Evolutionary conservation across 495 filamentous ascomycete genomes (phyloP).

Genomic region (Pyronema domesticum): DNA sequence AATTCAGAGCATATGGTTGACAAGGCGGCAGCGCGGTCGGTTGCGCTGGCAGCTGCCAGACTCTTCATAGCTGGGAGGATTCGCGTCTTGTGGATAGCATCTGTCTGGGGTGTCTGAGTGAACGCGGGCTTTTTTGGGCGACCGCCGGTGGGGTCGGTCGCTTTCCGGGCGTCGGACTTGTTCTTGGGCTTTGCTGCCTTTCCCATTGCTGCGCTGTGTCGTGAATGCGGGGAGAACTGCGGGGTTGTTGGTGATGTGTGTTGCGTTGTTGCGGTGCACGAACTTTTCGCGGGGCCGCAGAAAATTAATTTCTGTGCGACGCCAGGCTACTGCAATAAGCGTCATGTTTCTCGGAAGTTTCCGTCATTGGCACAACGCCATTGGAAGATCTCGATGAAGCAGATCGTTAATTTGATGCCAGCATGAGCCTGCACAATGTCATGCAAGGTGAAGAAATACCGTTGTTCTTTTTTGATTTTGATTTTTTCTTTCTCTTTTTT

Average conservation of each 20-base stretch:
- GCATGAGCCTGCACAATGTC: too few relatives aligned
- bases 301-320: neutral
- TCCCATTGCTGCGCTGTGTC: conserved; percentile 3
- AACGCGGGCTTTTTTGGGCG: conserved; percentile 2
- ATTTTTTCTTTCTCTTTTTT: too few relatives aligned
- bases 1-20: conserved; percentile 37
- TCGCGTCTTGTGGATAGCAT: conserved; percentile 35
- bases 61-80: conserved; percentile 41
- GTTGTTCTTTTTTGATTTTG: too few relatives aligned
- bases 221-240: neutral
- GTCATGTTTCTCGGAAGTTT: neutral
- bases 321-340: neutral
- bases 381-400: too few relatives aligned
- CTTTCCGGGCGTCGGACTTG: conserved; percentile 1
- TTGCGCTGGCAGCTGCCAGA: conserved; percentile 37
- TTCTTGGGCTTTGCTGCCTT: conserved; percentile 3
- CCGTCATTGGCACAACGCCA: too few relatives aligned
- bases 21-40: conserved; percentile 35
- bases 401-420: too few relatives aligned
- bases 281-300: neutral
- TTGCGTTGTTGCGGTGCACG: neutral
- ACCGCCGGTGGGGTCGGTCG: conserved; percentile 1
- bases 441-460: too few relatives aligned
- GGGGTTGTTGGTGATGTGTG: neutral
- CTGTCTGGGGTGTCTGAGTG: conserved; percentile 3